phyloP scores from a whole-genome alignment of 352 stramenopile genomes.

The Pythium volutum region DNA sequence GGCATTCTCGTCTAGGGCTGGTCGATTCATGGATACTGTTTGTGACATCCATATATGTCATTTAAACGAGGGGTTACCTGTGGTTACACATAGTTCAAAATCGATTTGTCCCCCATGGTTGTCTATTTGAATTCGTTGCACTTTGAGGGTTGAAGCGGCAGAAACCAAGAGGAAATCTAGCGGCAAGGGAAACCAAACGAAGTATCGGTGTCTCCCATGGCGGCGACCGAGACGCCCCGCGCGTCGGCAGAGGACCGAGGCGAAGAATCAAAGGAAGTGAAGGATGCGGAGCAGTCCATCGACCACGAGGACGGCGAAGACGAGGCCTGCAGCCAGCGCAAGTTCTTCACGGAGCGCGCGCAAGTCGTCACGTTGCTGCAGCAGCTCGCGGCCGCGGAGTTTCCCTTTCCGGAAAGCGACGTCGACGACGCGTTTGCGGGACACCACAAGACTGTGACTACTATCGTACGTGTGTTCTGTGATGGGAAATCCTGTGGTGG shows the following conservation, averaged over 20 bases:
- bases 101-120: background rate
- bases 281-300: background rate
- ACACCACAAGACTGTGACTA: slow-evolving; percentile 37
- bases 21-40: background rate
- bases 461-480: slow-evolving; percentile 40
- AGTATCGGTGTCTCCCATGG: too few species aligned
- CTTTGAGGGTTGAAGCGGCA: slow-evolving; percentile 22
- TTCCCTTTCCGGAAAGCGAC: slow-evolving; percentile 35
- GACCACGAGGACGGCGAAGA: slow-evolving; percentile 10
- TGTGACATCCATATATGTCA: background rate
- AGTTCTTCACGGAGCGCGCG: slow-evolving; percentile 66
- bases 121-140: slow-evolving; percentile 8
- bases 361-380: slow-evolving; percentile 42
- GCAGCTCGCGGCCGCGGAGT: slow-evolving; percentile 37
- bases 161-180: background rate
- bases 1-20: slow-evolving; percentile 24
- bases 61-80: slow-evolving; percentile 3
- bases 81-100: background rate
- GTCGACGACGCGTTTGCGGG: slow-evolving; percentile 44
- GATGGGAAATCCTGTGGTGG: background rate
- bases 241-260: background rate
- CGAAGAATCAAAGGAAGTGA: background rate
- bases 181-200: background rate
- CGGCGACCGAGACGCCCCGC: background rate
- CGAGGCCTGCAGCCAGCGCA: slow-evolving; percentile 29